Evolutionary conservation across 352 stramenopile species (phyloP), one percentile per base, ranked within the genome.

Genomic region (Globisporangium recalcitrans): DNA sequence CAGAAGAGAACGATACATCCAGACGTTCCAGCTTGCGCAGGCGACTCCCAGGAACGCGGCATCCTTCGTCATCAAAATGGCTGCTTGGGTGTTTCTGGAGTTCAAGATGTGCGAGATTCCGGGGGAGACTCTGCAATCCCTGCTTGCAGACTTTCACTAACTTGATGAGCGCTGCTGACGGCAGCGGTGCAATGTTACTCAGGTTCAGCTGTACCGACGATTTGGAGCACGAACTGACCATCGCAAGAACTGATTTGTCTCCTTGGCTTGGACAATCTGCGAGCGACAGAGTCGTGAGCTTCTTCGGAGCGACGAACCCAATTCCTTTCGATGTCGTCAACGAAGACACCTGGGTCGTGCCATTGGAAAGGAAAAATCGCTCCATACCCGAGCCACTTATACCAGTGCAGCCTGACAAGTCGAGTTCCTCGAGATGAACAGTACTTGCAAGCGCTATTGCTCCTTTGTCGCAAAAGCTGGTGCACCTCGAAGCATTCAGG

Each of bases 401-500:
- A 4, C 61, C 64, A 1, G 67, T 22, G 51, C 78, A 91, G 1
- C 70, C 63, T 0, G 74, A 81, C 2, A 94, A 22, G 58, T 87
- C 73, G 1, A 94, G 51, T 31, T 85, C 73, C 61, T 83, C 55
- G 1, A 94, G 68, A 29, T 71, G 68, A 1, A 69, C 56, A 27
- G 90, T 65, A 52, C 72, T 82, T 21, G 77, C 74, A 27, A 94
- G 68, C 22, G 72, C 65, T 1, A 71, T 52, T 2, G 88, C 27
- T 4, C 74, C 82, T 67, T 90, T 91, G 51, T 91, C 85, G 31
- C 69, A 79, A 13, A 92, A 64, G 3, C 47, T n/a, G 10, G 64
- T 19, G 53, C 79, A 91, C 3, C 67, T 52, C 1, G 77, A 71
- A 16, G 69, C 68, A 11, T 80, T 77, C 24, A 94, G 49, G 21